Percentiles rank a stretch among this genome's conserved stretches.
Evolutionary conservation across 305 asterid genomes (phyloP).

Genomic region (Fraxinus sp.): DNA sequence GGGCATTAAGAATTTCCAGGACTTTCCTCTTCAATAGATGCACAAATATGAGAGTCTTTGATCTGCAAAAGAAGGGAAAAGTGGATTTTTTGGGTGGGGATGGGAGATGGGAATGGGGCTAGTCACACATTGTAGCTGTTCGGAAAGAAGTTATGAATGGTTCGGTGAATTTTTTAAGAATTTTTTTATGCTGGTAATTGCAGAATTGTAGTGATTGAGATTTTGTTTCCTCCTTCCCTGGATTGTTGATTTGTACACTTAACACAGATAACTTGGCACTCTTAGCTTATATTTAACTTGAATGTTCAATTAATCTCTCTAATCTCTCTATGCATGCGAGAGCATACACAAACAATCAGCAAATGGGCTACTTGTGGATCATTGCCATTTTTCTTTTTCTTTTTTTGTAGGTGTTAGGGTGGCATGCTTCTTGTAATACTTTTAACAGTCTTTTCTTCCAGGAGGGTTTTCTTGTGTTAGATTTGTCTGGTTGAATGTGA

Average conservation of each 20-base stretch:
- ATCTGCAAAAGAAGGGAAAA: not conserved
- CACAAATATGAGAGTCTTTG: not conserved
- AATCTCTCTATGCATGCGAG: not conserved
- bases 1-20: not conserved
- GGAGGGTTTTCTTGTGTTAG: not conserved
- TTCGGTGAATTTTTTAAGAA: not conserved
- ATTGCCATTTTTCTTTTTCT: not conserved
- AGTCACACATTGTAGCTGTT: not conserved
- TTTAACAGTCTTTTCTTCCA: not conserved
- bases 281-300: not conserved
- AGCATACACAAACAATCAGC: not conserved
- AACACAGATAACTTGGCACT: not conserved
- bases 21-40: not conserved
- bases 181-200: not conserved
- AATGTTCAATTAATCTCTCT: not conserved
- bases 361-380: not conserved
- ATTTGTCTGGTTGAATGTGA: slow-evolving; percentile 13
- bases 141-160: not conserved
- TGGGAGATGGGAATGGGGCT: not conserved
- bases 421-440: not conserved
- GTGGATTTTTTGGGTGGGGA: not conserved
- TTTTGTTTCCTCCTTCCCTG: not conserved
- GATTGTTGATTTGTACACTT: not conserved
- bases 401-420: not conserved
- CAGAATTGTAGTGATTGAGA: not conserved